These are phyloP conservation scores for Hypoxylon sp. DNA, from an alignment of 2,329 filamentous ascomycete genomes.

Conservation along the genomic window DNA sequence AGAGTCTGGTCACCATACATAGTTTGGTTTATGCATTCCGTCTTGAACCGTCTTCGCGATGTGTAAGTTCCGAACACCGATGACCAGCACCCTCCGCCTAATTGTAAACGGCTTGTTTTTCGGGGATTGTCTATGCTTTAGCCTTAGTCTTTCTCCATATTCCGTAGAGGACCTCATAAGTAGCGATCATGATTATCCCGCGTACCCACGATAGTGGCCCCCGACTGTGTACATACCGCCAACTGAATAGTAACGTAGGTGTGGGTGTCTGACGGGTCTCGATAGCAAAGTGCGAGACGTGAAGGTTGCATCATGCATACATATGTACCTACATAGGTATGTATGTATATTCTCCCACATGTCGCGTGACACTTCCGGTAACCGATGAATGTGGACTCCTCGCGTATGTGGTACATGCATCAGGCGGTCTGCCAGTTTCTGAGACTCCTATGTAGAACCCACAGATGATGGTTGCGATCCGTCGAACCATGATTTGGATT, in stretches of 20 bases:
- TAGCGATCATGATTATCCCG: conserved; percentile 1
- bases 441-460: conserved; percentile 14
- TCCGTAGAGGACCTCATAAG: neutral
- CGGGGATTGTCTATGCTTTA: neutral
- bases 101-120: neutral
- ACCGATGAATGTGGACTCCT: conserved; percentile 29
- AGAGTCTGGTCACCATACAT: conserved; percentile 1
- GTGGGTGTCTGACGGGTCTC: conserved; percentile 20
- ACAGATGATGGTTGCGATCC: conserved; percentile 33
- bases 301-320: conserved; percentile 40
- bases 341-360: conserved; percentile 39
- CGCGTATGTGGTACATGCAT: conserved; percentile 6
- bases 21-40: neutral
- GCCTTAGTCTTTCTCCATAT: neutral
- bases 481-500: neutral
- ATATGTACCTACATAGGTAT: too few relatives aligned
- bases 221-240: conserved; percentile 31
- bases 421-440: conserved; percentile 27
- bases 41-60: neutral
- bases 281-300: conserved; percentile 8
- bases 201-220: conserved; percentile 7
- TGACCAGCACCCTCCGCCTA: neutral
- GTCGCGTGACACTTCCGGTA: conserved; percentile 39
- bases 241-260: conserved; percentile 31
- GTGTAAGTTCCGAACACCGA: neutral